A percentile compares a stretch with the other conserved stretches of the same genome.
These are phyloP conservation scores for Phytophthora lateralis DNA, from an alignment of 352 stramenopile species.

Conservation along the genomic window DNA sequence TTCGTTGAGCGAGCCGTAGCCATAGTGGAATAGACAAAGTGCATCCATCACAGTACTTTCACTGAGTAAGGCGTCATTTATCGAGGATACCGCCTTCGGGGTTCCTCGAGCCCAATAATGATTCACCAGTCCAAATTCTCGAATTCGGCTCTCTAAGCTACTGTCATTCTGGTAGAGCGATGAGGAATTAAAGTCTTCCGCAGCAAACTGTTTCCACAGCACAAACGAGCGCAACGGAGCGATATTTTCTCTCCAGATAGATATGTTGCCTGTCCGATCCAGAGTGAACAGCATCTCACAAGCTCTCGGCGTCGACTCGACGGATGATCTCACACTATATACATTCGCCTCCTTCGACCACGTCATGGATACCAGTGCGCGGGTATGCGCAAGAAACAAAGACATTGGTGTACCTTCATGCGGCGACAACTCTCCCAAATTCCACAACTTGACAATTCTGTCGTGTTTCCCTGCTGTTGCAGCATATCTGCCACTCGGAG, in stretches of 20 bases:
- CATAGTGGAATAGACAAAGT: slow-evolving; percentile 77
- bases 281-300: slow-evolving; percentile 83
- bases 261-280: slow-evolving; percentile 63
- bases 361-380: slow-evolving; percentile 53
- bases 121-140: slow-evolving; percentile 40
- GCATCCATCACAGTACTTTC: slow-evolving; percentile 73
- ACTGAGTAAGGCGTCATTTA: slow-evolving; percentile 67
- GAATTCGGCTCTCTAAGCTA: slow-evolving; percentile 17
- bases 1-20: slow-evolving; percentile 61
- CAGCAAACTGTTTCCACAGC: slow-evolving; percentile 67
- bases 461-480: slow-evolving; percentile 65
- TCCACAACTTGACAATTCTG: slow-evolving; percentile 79
- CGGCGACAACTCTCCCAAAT: slow-evolving; percentile 50
- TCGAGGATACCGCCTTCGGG: slow-evolving; percentile 28
- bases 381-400: slow-evolving; percentile 64
- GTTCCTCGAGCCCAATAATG: slow-evolving; percentile 45
- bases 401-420: slow-evolving; percentile 62
- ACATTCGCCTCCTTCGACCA: slow-evolving; percentile 67
- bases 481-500: slow-evolving; percentile 58
- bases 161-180: slow-evolving; percentile 11
- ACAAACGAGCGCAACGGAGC: slow-evolving; percentile 59
- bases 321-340: slow-evolving; percentile 43
- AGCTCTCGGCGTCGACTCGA: slow-evolving; percentile 21
- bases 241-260: slow-evolving; percentile 78
- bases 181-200: slow-evolving; percentile 41